Conservation (phyloP, 805 yeast genomes). For the Kazachstania africana region DNA sequence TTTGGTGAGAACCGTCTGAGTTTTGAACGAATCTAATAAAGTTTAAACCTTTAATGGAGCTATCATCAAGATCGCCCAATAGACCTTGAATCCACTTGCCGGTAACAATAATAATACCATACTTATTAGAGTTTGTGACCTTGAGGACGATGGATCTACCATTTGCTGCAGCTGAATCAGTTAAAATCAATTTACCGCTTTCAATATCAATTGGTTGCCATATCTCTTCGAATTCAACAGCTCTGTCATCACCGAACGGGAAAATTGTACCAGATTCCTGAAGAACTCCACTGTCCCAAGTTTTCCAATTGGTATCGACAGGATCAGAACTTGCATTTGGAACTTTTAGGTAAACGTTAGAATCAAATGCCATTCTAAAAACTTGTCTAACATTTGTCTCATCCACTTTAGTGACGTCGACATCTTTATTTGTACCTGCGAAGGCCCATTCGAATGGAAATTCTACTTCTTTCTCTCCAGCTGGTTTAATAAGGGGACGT, state of each 20-base stretch:
- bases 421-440: slow-evolving; percentile 36
- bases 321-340: slow-evolving; percentile 21
- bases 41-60: slow-evolving; percentile 14
- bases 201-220: slow-evolving; percentile 27
- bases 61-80: slow-evolving; percentile 14
- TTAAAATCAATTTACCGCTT: slow-evolving; percentile 7
- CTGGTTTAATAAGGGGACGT: slow-evolving; percentile 27
- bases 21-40: slow-evolving; percentile 19
- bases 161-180: slow-evolving; percentile 2
- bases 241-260: slow-evolving; percentile 22
- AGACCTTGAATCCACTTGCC: slow-evolving; percentile 28
- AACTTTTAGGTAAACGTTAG: slow-evolving; percentile 18
- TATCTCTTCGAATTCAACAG: slow-evolving; percentile 22
- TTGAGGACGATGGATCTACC: slow-evolving; percentile 19
- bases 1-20: slow-evolving; percentile 5
- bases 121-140: slow-evolving; percentile 14
- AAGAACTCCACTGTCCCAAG: slow-evolving; percentile 25
- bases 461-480: slow-evolving; percentile 15
- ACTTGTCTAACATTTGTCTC: slow-evolving; percentile 12
- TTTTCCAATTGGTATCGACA: slow-evolving; percentile 22
- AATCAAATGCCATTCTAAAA: slow-evolving; percentile 22
- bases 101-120: slow-evolving; percentile 22
- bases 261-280: slow-evolving; percentile 24
- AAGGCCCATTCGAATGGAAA: slow-evolving; percentile 50
- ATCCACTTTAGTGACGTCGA: slow-evolving; percentile 26